Base-by-base conservation (phyloP, 169 alveolate genomes). In the Eimeria praecox region DNA sequence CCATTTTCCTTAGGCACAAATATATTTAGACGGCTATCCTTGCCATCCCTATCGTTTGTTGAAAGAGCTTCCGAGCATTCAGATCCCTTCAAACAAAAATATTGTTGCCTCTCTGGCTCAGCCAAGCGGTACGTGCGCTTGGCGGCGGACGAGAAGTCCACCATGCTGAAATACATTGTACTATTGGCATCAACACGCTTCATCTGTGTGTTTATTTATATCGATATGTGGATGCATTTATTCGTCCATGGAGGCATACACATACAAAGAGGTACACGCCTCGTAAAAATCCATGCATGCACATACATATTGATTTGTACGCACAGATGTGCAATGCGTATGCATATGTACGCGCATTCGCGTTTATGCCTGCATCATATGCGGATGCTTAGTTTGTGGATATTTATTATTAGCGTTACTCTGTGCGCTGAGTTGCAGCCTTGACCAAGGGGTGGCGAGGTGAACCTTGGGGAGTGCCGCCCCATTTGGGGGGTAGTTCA, bases 401-500 rank as follows among this genome's bases (percentile, higher is more conserved):
- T 59, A 14, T 59, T 62, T 38, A 24, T 62, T 27, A 62, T 27
- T 62, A 27, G 2, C 20, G 75, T 49, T 52, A 52, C 75, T 83
- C 75, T 52, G 75, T 24, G 24, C 52, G 91, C 59, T 83, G 91
- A n/a, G 73, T 20, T 24, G 54, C 54, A 4, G 91, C 91, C 62
- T 83, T 9, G 30, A 83, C 91, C 91, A 83, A 16, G 12, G 91
- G 75, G 54, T 49, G 49, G 49, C 54, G 91, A 24, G 91, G 91
- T 20, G 91, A 83, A 30, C 52, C n/a, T 16, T 83, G 91, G 49
- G 91, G 91, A 14, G 77, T 52, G 38, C 91, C 75, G 30, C 91
- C 91, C 95, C 95, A 78, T 73, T 92, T 92, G 42, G 95, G 95
- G 30, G 95, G 95, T 56, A 92, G 86, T 27, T 86, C 92, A 38